Evolutionary conservation across 2,329 filamentous ascomycete genomes (phyloP).

Genomic region (Calonectria henricotiae): DNA sequence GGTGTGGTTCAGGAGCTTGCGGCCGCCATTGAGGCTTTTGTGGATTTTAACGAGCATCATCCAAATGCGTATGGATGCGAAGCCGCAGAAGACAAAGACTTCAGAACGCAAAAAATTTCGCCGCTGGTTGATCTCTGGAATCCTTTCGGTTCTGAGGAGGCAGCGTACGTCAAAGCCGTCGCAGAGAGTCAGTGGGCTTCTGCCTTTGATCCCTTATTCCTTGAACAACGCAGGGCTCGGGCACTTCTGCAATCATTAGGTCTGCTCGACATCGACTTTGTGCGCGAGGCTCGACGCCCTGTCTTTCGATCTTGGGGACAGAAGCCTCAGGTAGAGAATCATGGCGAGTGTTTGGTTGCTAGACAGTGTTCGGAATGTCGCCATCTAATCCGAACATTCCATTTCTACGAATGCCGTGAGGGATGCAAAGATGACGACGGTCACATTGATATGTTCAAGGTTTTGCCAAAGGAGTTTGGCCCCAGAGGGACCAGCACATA

Average conservation of each 20-base stretch:
- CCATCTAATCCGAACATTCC: neutral
- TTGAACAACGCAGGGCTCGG: neutral
- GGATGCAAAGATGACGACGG: neutral
- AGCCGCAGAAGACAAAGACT: neutral
- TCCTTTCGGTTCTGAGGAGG: slow-evolving; percentile 1
- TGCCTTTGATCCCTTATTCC: neutral
- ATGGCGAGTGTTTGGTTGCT: neutral
- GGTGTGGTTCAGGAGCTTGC: slow-evolving; percentile 2
- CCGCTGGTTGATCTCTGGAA: slow-evolving; percentile 14
- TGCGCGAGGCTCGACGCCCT: slow-evolving; percentile 3
- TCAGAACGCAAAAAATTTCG: neutral
- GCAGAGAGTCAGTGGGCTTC: neutral
- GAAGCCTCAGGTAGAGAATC: slow-evolving; percentile 1
- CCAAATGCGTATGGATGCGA: neutral
- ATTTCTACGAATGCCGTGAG: slow-evolving; percentile 9
- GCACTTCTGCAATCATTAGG: neutral
- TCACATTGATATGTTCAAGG: slow-evolving; percentile 9
- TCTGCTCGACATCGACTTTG: slow-evolving; percentile 5
- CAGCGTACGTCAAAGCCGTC: neutral
- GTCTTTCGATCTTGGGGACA: slow-evolving; percentile 15
- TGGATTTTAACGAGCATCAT: neutral
- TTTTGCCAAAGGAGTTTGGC: neutral
- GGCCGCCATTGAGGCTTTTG: slow-evolving; percentile 3
- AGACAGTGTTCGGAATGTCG: slow-evolving; percentile 12
- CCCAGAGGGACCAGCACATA: neutral